Conservation (phyloP, 495 filamentous ascomycete genomes). For the Aspergillus sclerotioniger region DNA sequence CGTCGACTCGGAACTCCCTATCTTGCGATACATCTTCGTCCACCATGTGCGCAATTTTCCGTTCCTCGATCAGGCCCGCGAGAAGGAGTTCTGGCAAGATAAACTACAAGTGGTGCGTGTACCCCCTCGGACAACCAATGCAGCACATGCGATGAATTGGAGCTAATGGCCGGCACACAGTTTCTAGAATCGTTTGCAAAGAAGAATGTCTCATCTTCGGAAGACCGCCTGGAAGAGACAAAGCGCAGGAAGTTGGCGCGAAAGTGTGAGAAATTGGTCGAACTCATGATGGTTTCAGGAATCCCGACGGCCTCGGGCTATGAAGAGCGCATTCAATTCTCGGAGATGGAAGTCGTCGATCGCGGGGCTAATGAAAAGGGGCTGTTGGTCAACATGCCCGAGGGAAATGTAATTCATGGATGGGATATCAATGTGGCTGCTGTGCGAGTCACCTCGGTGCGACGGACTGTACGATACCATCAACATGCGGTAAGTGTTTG, state of each 20-base stretch:
- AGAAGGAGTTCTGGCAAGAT: conserved; percentile 99
- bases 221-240: conserved; percentile 92
- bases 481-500: conserved; percentile 73
- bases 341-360: conserved; percentile 94
- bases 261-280: conserved; percentile 92
- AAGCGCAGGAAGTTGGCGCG: conserved; percentile 88
- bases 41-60: conserved; percentile 97
- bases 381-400: conserved; percentile 76
- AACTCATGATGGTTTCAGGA: conserved; percentile 99
- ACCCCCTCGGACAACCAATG: background rate
- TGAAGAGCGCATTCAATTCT: conserved; percentile 93
- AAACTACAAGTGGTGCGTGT: conserved; percentile 86
- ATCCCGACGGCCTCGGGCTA: conserved; percentile 95
- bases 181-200: conserved; percentile 98
- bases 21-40: conserved; percentile 95
- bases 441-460: conserved; percentile 74
- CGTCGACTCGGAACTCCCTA: conserved; percentile 89
- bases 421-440: conserved; percentile 97
- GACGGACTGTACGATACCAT: conserved; percentile 86
- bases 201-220: conserved; percentile 94
- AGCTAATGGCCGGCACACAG: conserved; percentile 40
- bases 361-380: conserved; percentile 88
- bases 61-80: conserved; percentile 89
- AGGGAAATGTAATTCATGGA: conserved; percentile 86
- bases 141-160: background rate